These are phyloP conservation scores for Diplodia mutila DNA, from an alignment of 2,329 filamentous ascomycete genomes.

Conservation along the genomic window DNA sequence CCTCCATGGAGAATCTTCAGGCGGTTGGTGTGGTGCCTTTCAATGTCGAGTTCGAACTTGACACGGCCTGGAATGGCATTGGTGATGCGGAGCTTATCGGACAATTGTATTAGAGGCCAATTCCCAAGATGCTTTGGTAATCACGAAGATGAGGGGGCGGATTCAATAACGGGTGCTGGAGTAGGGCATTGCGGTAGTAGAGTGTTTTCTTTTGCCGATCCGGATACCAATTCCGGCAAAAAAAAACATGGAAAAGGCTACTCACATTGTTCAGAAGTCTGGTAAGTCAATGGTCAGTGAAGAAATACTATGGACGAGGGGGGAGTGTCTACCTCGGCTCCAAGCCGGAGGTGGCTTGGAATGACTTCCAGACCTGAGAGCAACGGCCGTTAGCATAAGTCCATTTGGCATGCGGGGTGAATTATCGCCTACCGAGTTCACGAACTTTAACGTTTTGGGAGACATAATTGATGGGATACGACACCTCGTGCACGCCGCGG, in stretches of 20 bases:
- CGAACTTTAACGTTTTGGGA: constrained; percentile 60
- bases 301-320: neutral
- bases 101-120: neutral
- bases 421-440: constrained; percentile 61
- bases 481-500: neutral
- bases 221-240: too few relatives aligned
- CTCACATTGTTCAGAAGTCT: constrained; percentile 48
- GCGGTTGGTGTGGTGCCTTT: constrained; percentile 79
- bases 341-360: constrained; percentile 81
- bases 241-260: neutral
- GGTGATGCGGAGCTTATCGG: constrained; percentile 65
- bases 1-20: constrained; percentile 77
- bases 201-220: neutral
- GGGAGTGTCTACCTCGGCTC: constrained; percentile 72
- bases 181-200: neutral
- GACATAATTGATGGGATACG: constrained; percentile 34
- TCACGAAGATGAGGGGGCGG: neutral
- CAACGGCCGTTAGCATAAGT: constrained; percentile 31
- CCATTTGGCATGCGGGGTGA: neutral
- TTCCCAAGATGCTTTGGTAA: neutral
- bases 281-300: neutral
- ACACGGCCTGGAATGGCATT: constrained; percentile 68
- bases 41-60: constrained; percentile 75
- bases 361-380: constrained; percentile 77
- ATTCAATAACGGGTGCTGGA: neutral